Base-by-base conservation (phyloP, 306 rosid species). In the Vigna angularis region DNA sequence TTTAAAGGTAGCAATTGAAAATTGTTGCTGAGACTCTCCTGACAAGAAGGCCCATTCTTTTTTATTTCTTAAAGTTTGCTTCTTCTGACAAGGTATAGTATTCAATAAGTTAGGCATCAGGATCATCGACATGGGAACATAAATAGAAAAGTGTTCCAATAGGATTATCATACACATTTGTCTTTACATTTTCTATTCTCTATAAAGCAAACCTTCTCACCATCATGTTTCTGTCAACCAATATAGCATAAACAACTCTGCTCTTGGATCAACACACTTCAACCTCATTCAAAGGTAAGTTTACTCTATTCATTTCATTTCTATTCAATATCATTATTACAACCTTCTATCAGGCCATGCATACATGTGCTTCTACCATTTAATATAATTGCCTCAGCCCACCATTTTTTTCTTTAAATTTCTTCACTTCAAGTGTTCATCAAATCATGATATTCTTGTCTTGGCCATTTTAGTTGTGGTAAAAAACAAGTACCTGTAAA, bases 1-100 rank as follows among this genome's bases (percentile, higher is more conserved):
- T 86, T 86, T 82, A 66, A 76, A 83, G 86, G 85, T 82, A 82
- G 57, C 44, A 59, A 84, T 58, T 78, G 87, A 79, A 80, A 83
- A 87, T 71, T 67, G 72, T 62, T 86, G 91, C 73, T 87, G 65
- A 74, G 81, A 59, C 72, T 76, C 81, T 82, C 70, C 79, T 72
- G 93, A 91, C 97, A 93, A 84, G 84, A 81, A 85, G 94, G 88
- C 85, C 96, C 97, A 79, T 75, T 79, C 85, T 83, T 89, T 88
- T 85, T 88, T 82, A 83, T 78, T 86, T 89, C 84, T 85, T 93
- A 67, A 85, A 82, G 87, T 75, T 89, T 88, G 90, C 85, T 88
- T 88, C 93, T 82, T 81, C 93, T 89, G 94, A 88, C 93, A 93
- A 87, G 89, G 91, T 86, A 87, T 85, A 90, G 98, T 90, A 89